phyloP scores from a whole-genome alignment of 257 asterid species.

The Primulina tabacum region DNA sequence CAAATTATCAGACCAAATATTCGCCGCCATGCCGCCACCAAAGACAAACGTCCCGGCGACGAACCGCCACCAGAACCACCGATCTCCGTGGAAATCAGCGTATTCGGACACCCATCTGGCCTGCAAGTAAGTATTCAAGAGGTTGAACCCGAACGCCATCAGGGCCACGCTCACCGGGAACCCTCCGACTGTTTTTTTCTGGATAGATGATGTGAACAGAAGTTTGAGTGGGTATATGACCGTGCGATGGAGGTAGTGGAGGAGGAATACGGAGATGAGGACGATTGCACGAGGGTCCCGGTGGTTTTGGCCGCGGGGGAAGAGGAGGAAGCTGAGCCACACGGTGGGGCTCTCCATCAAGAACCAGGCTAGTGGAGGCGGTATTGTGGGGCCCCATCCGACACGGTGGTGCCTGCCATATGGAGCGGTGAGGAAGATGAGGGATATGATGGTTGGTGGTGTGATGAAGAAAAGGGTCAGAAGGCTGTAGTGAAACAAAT shows the following conservation, averaged over 20 bases:
- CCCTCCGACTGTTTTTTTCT: slow-evolving; percentile 20
- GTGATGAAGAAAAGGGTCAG: slow-evolving; percentile 36
- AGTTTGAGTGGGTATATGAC: slow-evolving; percentile 51
- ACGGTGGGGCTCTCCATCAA: slow-evolving; percentile 71
- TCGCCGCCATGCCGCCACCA: slow-evolving; percentile 45
- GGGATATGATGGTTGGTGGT: slow-evolving; percentile 51
- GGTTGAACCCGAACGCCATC: slow-evolving; percentile 46
- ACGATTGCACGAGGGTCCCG: slow-evolving; percentile 34
- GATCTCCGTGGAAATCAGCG: slow-evolving; percentile 31
- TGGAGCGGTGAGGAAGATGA: slow-evolving; percentile 62
- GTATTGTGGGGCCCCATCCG: slow-evolving; percentile 65
- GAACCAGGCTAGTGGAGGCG: slow-evolving; percentile 65
- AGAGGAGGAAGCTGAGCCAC: slow-evolving; percentile 59
- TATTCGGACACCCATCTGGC: slow-evolving; percentile 59
- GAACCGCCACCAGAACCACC: slow-evolving; percentile 49
- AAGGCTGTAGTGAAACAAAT: slow-evolving; percentile 34
- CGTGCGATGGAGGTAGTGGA: slow-evolving; percentile 68
- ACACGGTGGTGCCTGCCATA: slow-evolving; percentile 63
- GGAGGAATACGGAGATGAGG: slow-evolving; percentile 52
- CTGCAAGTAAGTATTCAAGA: slow-evolving; percentile 53
- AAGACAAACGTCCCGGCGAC: slow-evolving; percentile 38
- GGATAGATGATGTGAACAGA: slow-evolving; percentile 22
- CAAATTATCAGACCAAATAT: slow-evolving; percentile 53
- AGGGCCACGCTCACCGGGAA: slow-evolving; percentile 46
- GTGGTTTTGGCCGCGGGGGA: slow-evolving; percentile 51